Conservation (phyloP, 495 filamentous ascomycete species). For the Cryomyces minteri region DNA sequence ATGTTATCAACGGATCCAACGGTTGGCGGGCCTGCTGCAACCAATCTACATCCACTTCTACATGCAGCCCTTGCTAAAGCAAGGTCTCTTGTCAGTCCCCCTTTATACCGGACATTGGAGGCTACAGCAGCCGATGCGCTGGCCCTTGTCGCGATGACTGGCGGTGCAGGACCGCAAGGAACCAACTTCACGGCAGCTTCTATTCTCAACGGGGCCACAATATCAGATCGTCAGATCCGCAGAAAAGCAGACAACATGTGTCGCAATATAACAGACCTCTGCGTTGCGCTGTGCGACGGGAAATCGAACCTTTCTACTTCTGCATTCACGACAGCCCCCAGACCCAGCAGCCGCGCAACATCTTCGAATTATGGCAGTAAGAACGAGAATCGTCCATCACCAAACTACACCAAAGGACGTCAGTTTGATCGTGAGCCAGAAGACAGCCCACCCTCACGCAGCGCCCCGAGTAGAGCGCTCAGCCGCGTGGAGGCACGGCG, state of each 20-base stretch:
- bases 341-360: constrained; percentile 12
- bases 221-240: constrained; percentile 66
- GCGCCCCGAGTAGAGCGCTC: constrained; percentile 33
- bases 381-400: neutral
- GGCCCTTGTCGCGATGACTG: constrained; percentile 53
- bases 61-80: constrained; percentile 65
- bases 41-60: constrained; percentile 55
- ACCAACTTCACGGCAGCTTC: constrained; percentile 47
- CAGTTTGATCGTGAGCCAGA: constrained; percentile 7
- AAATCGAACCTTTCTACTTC: constrained; percentile 14
- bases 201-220: constrained; percentile 32
- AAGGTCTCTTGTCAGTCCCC: constrained; percentile 41
- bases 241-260: constrained; percentile 89
- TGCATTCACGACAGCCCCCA: constrained; percentile 2
- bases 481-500: constrained; percentile 59
- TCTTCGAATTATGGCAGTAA: constrained; percentile 4
- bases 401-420: neutral
- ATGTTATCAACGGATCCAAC: constrained; percentile 19
- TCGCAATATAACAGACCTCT: constrained; percentile 80
- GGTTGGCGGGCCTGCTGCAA: constrained; percentile 11
- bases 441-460: constrained; percentile 19
- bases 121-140: constrained; percentile 67
- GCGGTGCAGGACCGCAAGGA: constrained; percentile 32
- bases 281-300: constrained; percentile 60
- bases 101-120: constrained; percentile 68